Conservation (phyloP, 768 basidiomycete species). For the Hypholoma fasciculare region DNA sequence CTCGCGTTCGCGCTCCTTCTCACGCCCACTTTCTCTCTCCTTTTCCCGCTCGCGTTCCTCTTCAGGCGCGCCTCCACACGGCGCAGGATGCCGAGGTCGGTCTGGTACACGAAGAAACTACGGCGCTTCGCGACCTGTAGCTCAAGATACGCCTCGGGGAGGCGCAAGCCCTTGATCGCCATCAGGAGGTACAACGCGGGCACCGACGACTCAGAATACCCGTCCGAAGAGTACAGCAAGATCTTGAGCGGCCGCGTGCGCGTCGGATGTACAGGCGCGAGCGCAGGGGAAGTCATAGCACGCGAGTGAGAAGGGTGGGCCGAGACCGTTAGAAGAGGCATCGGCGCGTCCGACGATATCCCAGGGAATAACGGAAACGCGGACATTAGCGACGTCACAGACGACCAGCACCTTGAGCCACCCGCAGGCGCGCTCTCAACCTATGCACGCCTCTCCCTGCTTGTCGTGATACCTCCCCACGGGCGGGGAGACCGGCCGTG, state of each 20-base stretch:
- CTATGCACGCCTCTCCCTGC: constrained; percentile 13
- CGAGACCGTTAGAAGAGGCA: constrained; percentile 21
- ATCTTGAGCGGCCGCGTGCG: constrained; percentile 70
- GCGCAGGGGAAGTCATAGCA: constrained; percentile 34
- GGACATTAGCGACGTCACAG: constrained; percentile 40
- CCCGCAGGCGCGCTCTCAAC: constrained; percentile 9
- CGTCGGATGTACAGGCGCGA: constrained; percentile 21
- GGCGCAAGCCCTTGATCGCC: constrained; percentile 60
- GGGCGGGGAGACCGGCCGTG: constrained; percentile 41
- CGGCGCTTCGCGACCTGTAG: constrained; percentile 80
- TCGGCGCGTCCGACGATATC: constrained; percentile 18
- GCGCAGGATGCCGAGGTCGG: constrained; percentile 72
- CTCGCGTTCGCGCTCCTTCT: constrained; percentile 30
- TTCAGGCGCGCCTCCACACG: constrained; percentile 58
- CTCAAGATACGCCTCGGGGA: constrained; percentile 92
- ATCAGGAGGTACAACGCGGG: constrained; percentile 87
- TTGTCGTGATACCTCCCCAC: constrained; percentile 12
- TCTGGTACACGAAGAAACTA: constrained; percentile 90
- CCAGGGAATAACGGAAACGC: constrained; percentile 34
- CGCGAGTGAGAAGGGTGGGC: constrained; percentile 28
- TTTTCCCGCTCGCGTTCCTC: constrained; percentile 42
- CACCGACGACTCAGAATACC: constrained; percentile 91
- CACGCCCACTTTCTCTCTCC: constrained; percentile 31
- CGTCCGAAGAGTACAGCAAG: constrained; percentile 81
- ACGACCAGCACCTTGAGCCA: constrained; percentile 40